Conservation (phyloP, 768 basidiomycete species). For the Hysterangium stoloniferum region DNA sequence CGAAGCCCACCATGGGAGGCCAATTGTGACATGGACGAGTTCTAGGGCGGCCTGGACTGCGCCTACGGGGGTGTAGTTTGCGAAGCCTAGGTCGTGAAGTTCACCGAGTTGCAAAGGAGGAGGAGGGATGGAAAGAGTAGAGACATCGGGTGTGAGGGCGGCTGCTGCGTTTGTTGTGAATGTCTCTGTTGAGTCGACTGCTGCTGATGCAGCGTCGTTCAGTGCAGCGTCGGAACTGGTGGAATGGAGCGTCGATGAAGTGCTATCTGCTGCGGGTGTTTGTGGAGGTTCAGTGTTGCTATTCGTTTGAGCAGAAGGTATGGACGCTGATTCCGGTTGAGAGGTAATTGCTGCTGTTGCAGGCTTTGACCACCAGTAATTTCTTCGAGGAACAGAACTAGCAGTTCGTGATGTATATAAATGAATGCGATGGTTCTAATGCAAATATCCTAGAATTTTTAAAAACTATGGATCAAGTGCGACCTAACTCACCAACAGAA, state of each 20-base stretch:
- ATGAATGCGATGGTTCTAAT: not conserved
- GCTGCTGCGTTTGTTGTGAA: not conserved
- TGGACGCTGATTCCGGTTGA: not conserved
- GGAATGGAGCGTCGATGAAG: too few relatives aligned
- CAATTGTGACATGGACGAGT: conserved; percentile 56
- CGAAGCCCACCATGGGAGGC: conserved; percentile 79
- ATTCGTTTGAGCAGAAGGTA: not conserved
- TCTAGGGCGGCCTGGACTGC: conserved; percentile 58
- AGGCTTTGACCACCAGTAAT: conserved; percentile 4
- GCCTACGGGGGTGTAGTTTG: conserved; percentile 56
- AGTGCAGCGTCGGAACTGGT: too few relatives aligned
- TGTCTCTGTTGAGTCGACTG: too few relatives aligned
- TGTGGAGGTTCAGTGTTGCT: not conserved
- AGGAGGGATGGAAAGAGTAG: conserved; percentile 11
- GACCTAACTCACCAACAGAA: not conserved
- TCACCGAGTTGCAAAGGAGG: conserved; percentile 64
- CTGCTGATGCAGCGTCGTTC: not conserved
- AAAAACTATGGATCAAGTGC: not conserved
- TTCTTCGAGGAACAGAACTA: not conserved
- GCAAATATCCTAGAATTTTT: not conserved
- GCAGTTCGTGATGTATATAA: not conserved
- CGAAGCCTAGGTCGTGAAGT: conserved; percentile 57
- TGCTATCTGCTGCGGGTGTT: not conserved
- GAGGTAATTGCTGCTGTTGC: not conserved
- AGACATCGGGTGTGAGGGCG: not conserved